phyloP scores from a whole-genome alignment of 139 green algal genomes.

The Chlorokybus atmophyticus region DNA sequence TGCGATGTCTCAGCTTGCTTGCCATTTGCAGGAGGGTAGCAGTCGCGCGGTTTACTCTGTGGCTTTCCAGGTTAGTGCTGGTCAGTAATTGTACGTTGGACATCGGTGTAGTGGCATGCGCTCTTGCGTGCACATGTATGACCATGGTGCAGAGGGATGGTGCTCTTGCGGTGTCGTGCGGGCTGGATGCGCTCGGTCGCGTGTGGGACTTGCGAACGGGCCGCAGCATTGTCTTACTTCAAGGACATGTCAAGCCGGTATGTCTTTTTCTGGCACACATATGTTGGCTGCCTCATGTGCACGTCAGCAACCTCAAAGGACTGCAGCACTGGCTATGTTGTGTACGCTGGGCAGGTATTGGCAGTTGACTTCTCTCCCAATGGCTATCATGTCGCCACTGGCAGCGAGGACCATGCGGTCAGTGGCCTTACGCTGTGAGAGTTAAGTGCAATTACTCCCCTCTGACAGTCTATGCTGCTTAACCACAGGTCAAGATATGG shows the following conservation, averaged over 20 bases:
- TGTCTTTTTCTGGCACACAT: background rate
- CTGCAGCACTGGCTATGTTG: background rate
- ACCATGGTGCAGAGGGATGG: slow-evolving; percentile 4
- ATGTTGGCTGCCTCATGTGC: background rate
- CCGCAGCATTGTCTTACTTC: slow-evolving; percentile 55
- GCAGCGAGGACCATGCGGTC: slow-evolving; percentile 65
- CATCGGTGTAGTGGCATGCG: background rate
- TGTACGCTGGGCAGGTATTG: slow-evolving; percentile 41
- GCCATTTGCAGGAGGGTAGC: slow-evolving; percentile 80
- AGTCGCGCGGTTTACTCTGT: slow-evolving; percentile 75
- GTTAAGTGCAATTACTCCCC: too few relatives aligned
- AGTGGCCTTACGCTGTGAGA: too few relatives aligned
- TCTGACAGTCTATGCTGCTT: too few relatives aligned
- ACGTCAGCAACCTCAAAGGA: background rate
- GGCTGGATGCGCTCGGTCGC: slow-evolving; percentile 31
- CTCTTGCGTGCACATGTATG: background rate
- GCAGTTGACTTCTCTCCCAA: slow-evolving; percentile 72
- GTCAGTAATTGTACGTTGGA: background rate
- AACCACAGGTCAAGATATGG: slow-evolving; percentile 57
- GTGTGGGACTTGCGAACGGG: slow-evolving; percentile 88
- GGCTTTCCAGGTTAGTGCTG: slow-evolving; percentile 55
- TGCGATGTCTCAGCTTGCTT: slow-evolving; percentile 1
- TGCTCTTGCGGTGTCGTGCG: slow-evolving; percentile 20
- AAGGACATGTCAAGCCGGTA: slow-evolving; percentile 73
- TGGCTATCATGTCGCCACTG: slow-evolving; percentile 53